These are phyloP conservation scores for Lojkania enalia DNA, from an alignment of 2,329 filamentous ascomycete genomes.

Conservation along the genomic window DNA sequence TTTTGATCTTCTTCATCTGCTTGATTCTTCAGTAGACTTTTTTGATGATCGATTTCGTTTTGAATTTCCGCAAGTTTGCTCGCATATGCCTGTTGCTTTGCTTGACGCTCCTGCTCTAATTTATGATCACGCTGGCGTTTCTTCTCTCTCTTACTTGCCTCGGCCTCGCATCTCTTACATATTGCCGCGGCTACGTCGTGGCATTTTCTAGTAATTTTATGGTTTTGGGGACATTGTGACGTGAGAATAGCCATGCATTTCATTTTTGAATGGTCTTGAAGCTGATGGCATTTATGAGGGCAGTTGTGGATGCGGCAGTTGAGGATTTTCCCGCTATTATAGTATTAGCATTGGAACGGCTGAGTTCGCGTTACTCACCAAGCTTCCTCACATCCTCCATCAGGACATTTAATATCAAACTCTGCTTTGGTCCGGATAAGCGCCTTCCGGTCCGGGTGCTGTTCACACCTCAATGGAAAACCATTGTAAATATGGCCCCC, in stretches of 20 bases:
- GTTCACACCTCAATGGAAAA: conserved; percentile 41
- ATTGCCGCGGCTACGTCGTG: conserved; percentile 33
- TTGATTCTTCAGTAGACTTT: conserved; percentile 49
- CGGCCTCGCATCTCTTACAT: conserved; percentile 58
- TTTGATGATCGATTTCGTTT: conserved; percentile 58
- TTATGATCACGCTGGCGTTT: conserved; percentile 53
- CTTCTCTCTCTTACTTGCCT: conserved; percentile 52
- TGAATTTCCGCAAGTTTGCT: conserved; percentile 53
- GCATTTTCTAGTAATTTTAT: conserved; percentile 56
- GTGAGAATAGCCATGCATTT: conserved; percentile 50
- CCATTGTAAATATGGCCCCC: conserved; percentile 51
- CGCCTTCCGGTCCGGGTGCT: conserved; percentile 43
- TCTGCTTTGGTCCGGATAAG: conserved; percentile 57
- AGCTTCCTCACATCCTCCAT: conserved; percentile 67
- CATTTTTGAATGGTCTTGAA: conserved; percentile 62
- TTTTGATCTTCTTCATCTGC: conserved; percentile 52
- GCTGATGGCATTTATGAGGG: conserved; percentile 62
- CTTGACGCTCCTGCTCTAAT: conserved; percentile 55
- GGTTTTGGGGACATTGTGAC: conserved; percentile 56
- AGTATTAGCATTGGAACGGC: conserved; percentile 14
- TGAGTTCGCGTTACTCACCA: conserved; percentile 55
- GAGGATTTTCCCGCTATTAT: conserved; percentile 52
- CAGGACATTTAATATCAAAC: conserved; percentile 65
- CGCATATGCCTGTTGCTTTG: conserved; percentile 51
- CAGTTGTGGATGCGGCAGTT: conserved; percentile 65